Evolutionary conservation across 208 protist genomes (phyloP).

Genomic region (Tritrichomonas foetus): DNA sequence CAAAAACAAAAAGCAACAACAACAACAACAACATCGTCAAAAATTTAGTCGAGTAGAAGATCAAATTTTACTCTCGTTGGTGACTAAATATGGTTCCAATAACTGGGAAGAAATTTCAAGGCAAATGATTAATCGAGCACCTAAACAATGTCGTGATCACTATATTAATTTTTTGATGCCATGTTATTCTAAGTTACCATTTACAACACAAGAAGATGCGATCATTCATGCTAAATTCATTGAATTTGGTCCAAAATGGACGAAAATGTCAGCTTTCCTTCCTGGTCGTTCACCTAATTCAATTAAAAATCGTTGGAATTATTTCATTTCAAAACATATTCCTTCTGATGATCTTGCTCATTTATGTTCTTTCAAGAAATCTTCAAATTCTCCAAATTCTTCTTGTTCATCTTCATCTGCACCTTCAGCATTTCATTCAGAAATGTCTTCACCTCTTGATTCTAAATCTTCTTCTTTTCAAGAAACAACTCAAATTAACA

Average conservation of each 20-base stretch:
- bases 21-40: too few species aligned
- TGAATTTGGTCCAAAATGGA: slow-evolving; percentile 12
- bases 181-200: not conserved
- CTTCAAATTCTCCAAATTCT: too few species aligned
- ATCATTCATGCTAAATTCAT: not conserved
- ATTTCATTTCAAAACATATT: too few species aligned
- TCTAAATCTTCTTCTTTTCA: too few species aligned
- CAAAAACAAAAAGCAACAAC: too few species aligned
- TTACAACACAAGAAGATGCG: not conserved
- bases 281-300: not conserved
- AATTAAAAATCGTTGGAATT: slow-evolving; percentile 25
- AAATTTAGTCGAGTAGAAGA: too few species aligned
- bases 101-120: not conserved
- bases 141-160: not conserved
- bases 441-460: too few species aligned
- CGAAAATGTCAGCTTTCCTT: not conserved
- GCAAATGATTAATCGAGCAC: not conserved
- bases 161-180: not conserved
- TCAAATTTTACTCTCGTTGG: not conserved
- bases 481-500: too few species aligned
- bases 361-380: too few species aligned
- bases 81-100: not conserved
- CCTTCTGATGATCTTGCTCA: too few species aligned
- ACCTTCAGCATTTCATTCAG: too few species aligned
- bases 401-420: too few species aligned